These are phyloP conservation scores for Telfairia occidentalis DNA, from an alignment of 331 rosid genomes.

Conservation along the genomic window DNA sequence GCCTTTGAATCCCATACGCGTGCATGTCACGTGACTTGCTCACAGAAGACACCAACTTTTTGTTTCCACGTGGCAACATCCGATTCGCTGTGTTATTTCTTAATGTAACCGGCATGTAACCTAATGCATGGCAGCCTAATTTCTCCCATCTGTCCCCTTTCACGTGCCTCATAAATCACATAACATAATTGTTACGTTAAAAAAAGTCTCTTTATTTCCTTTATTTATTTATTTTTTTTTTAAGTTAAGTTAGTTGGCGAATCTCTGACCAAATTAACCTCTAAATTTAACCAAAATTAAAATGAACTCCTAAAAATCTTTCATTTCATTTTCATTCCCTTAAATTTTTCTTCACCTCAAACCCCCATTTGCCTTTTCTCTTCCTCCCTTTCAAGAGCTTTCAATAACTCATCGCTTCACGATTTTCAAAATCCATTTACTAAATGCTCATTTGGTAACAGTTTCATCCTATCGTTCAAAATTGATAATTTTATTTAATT, in stretches of 20 bases:
- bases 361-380: background rate
- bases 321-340: too few species aligned
- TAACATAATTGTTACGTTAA: background rate
- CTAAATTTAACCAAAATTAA: background rate
- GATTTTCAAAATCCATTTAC: background rate
- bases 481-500: too few species aligned
- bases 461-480: too few species aligned
- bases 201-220: background rate
- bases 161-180: background rate
- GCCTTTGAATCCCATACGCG: background rate
- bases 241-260: background rate
- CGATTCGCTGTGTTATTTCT: background rate
- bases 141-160: background rate
- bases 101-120: slow-evolving; percentile 3
- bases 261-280: background rate
- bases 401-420: background rate
- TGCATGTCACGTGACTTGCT: background rate
- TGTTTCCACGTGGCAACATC: background rate
- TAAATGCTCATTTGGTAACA: background rate
- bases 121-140: background rate
- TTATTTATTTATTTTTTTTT: background rate
- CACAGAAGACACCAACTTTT: background rate
- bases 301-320: too few species aligned
- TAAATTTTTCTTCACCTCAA: background rate
- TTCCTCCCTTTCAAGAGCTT: too few species aligned